A percentile compares a stretch with the other conserved stretches of the same genome.
phyloP scores from a whole-genome alignment of 2,329 filamentous ascomycete species.

The Trichoderma simmonsii region DNA sequence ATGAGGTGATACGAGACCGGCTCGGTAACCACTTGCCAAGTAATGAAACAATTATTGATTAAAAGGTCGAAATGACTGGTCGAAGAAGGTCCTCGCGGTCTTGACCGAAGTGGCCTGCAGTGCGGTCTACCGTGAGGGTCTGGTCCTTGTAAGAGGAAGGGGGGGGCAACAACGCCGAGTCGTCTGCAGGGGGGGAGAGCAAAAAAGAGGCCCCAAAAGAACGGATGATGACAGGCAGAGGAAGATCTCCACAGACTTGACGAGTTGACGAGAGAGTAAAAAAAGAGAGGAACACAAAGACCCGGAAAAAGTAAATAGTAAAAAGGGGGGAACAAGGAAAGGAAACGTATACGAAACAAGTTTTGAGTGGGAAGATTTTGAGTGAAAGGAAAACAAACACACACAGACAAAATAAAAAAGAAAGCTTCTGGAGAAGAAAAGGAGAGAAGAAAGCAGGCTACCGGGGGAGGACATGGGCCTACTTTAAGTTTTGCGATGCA shows the following conservation, averaged over 20 bases:
- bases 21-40: constrained; percentile 16
- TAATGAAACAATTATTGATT: constrained; percentile 20
- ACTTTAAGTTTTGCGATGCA: constrained; percentile 31
- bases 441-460: constrained; percentile 26
- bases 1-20: constrained; percentile 18
- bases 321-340: constrained; percentile 20
- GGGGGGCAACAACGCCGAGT: background rate
- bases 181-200: constrained; percentile 8
- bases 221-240: constrained; percentile 1
- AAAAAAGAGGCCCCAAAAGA: background rate
- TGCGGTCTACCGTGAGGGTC: constrained; percentile 19
- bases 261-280: constrained; percentile 20
- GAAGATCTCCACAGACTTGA: constrained; percentile 17
- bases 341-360: constrained; percentile 23
- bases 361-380: constrained; percentile 20
- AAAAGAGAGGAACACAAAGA: constrained; percentile 28
- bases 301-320: constrained; percentile 20
- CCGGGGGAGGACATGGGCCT: constrained; percentile 29
- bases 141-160: constrained; percentile 15
- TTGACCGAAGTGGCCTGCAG: constrained; percentile 19
- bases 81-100: constrained; percentile 13
- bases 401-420: background rate
- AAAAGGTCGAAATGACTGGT: constrained; percentile 17
- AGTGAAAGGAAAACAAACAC: constrained; percentile 18
- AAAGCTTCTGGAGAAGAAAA: constrained; percentile 20